phyloP scores from a whole-genome alignment of 2,329 filamentous ascomycete species.

The Zymoseptoria brevis region DNA sequence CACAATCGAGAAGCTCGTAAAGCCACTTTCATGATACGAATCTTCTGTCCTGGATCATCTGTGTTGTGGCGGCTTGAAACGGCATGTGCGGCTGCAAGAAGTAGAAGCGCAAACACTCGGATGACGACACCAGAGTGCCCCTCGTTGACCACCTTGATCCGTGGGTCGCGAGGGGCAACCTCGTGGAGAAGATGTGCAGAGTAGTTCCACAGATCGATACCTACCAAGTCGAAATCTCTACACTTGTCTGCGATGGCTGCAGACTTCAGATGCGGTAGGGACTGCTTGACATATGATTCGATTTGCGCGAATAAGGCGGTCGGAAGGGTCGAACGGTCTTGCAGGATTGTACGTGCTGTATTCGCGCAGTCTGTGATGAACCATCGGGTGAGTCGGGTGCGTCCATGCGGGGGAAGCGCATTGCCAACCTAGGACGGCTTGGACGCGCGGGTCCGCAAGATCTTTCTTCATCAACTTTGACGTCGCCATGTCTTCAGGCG shows the following conservation, averaged over 20 bases:
- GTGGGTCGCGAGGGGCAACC: constrained; percentile 5
- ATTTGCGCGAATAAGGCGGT: neutral
- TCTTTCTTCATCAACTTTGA: neutral
- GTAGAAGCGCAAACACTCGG: constrained; percentile 55
- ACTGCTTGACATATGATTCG: neutral
- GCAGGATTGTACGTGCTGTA: neutral
- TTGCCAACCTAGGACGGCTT: neutral
- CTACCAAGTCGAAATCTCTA: constrained; percentile 43
- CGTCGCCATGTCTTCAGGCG: neutral
- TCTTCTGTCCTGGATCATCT: constrained; percentile 24
- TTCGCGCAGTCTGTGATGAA: neutral
- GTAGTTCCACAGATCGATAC: constrained; percentile 58
- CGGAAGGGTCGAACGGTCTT: neutral
- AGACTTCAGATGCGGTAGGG: neutral
- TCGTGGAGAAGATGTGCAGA: constrained; percentile 44
- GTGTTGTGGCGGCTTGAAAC: constrained; percentile 16
- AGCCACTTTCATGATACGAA: constrained; percentile 58
- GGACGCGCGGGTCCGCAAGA: neutral
- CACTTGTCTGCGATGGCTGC: neutral
- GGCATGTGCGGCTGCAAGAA: constrained; percentile 54
- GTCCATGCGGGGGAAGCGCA: neutral
- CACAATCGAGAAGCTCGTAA: constrained; percentile 59
- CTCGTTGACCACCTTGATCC: neutral
- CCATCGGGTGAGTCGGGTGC: neutral
- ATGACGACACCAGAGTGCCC: constrained; percentile 27